Conservation (phyloP, 768 basidiomycete species). For the Pleurotus ostreatus region DNA sequence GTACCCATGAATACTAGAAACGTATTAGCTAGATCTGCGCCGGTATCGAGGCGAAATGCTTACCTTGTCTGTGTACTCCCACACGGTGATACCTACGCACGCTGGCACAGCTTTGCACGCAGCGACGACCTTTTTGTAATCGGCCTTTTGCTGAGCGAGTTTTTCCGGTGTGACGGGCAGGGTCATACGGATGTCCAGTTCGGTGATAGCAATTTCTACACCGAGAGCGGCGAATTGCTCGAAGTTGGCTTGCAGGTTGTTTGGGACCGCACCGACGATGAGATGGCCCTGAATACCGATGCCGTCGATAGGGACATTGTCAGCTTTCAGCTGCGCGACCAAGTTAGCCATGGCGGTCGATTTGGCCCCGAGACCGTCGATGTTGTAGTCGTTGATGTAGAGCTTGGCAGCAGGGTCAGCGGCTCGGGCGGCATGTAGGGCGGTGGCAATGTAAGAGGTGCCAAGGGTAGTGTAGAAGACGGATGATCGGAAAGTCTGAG, state of each 20-base stretch:
- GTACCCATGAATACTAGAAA: constrained; percentile 22
- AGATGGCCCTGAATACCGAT: constrained; percentile 43
- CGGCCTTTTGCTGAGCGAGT: constrained; percentile 36
- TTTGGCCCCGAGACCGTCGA: constrained; percentile 26
- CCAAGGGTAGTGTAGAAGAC: constrained; percentile 40
- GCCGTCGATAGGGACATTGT: constrained; percentile 39
- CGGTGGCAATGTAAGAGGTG: constrained; percentile 34
- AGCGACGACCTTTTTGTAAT: constrained; percentile 36
- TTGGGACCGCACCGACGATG: constrained; percentile 38
- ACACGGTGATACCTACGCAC: constrained; percentile 21
- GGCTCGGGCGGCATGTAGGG: constrained; percentile 34
- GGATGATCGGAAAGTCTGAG: constrained; percentile 29
- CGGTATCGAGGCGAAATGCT: background rate
- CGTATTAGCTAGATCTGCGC: background rate
- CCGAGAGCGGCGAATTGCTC: constrained; percentile 39
- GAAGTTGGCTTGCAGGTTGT: constrained; percentile 29
- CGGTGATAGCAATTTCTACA: constrained; percentile 46
- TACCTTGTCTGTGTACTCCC: constrained; percentile 24
- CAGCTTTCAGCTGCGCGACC: constrained; percentile 29
- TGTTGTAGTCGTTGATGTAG: constrained; percentile 17
- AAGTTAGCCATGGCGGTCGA: constrained; percentile 38
- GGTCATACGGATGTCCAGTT: constrained; percentile 43
- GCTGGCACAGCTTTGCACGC: constrained; percentile 28
- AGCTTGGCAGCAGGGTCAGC: constrained; percentile 3
- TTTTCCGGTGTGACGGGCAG: constrained; percentile 29